A percentile compares a stretch with the other conserved stretches of the same genome.
Evolutionary conservation across 202 grass and related monocot species (phyloP).

Genomic region (Cymbopogon flexuosus): DNA sequence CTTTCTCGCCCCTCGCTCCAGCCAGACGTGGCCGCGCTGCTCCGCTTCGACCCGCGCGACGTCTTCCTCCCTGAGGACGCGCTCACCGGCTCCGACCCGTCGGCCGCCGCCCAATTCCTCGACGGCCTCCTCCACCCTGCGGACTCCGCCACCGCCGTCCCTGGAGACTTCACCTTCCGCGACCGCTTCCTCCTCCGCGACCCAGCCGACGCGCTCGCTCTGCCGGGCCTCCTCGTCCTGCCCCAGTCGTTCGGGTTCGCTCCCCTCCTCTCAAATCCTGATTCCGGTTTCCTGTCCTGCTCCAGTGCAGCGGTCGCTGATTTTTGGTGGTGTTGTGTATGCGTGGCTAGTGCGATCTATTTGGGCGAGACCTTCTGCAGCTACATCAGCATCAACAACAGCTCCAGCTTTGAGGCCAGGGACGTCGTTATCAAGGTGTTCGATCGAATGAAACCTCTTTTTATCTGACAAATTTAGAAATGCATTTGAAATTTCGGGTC

Average conservation of each 20-base stretch:
- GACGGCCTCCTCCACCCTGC: too few species aligned
- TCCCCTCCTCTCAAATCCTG: neutral
- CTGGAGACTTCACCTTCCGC: too few species aligned
- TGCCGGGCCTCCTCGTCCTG: conserved; percentile 25
- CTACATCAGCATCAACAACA: conserved; percentile 99
- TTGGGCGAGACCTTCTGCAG: conserved; percentile 98
- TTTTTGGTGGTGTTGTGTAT: conserved; percentile 12
- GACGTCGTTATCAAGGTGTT: conserved; percentile 88
- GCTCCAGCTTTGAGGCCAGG: conserved; percentile 77
- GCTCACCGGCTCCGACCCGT: too few species aligned
- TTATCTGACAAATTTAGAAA: neutral
- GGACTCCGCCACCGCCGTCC: too few species aligned
- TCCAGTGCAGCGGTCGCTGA: conserved; percentile 9
- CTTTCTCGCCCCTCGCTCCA: conserved; percentile 82
- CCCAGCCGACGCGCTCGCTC: too few species aligned
- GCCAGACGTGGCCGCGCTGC: conserved; percentile 58
- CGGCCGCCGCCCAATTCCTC: too few species aligned
- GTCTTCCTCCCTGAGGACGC: too few species aligned
- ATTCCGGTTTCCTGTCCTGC: conserved; percentile 7
- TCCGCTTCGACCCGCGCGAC: conserved; percentile 51
- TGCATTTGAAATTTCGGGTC: neutral
- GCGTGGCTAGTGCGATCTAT: conserved; percentile 73
- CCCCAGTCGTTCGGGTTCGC: conserved; percentile 86
- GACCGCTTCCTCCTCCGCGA: too few species aligned
- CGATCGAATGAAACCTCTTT: neutral